Evolutionary conservation across 2,329 filamentous ascomycete genomes (phyloP), one percentile per base, ranked within the genome.

Genomic region (Paracorniculantispora psalliotae): DNA sequence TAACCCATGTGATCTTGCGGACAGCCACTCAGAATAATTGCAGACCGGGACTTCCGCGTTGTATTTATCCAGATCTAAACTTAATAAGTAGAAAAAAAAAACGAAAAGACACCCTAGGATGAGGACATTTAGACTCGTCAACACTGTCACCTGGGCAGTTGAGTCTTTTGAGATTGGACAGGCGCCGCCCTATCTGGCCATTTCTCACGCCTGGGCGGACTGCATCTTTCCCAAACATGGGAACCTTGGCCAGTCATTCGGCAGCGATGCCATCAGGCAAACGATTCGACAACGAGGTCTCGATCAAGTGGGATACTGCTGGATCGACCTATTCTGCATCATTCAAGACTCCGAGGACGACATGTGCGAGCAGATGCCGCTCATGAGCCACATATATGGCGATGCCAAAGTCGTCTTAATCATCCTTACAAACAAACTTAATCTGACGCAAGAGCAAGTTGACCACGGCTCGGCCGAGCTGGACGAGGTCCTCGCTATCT

Each of bases 311-410:
- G 25, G 25, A 13, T 37, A 54, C 26, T 54, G 51, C 37, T 54
- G 51, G 51, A 23, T 54, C 51, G 51, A 54, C 51, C 51, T 54
- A 23, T 54, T 54, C 25, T 54, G 51, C 51, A 54, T 54, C 51
- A 5, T 54, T 1, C 51, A 54, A 28, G 51, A 54, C 51, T 54
- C 51, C 3, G 51, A 54, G 17, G 25, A 54, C 12, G 51, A 54
- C 26, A 44, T 54, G 26, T 54, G 51, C 39, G 51, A 43, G 37
- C 51, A 54, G 28, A 54, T 54, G 12, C 51, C 51, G n/a, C 51
- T 54, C 26, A 54, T 54, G 51, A 15, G 51, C 26, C 26, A 9
- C 39, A 54, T 54, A n/a, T 54, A 54, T 25, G 37, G 51, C 37
- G 51, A 54, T 37, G 51, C 51, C 37, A 4, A 8, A 2, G 37